A percentile compares a stretch with the other conserved stretches of the same genome.
Conservation (phyloP, 2,329 filamentous ascomycete species). For the Fusarium luffae region DNA sequence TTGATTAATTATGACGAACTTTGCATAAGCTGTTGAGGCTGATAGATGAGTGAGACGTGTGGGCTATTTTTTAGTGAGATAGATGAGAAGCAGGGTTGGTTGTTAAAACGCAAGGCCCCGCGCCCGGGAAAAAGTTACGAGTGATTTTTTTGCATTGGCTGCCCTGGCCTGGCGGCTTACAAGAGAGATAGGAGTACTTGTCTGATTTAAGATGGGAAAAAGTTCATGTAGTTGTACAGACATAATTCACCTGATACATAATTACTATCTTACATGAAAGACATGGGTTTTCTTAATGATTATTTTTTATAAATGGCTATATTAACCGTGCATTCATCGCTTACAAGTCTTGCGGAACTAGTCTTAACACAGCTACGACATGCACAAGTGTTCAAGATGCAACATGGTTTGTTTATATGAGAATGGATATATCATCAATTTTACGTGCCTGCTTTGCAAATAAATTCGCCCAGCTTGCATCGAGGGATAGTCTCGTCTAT, state of each 20-base stretch:
- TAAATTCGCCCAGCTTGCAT: slow-evolving; percentile 33
- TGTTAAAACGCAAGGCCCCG: slow-evolving; percentile 18
- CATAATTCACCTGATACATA: slow-evolving; percentile 7
- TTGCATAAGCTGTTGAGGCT: slow-evolving; percentile 3
- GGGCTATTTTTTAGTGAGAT: slow-evolving; percentile 10
- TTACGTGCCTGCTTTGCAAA: slow-evolving; percentile 47
- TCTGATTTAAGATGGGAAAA: slow-evolving; percentile 1
- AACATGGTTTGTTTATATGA: not conserved
- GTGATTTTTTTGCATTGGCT: slow-evolving; percentile 34
- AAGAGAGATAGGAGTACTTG: slow-evolving; percentile 29
- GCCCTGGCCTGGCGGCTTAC: slow-evolving; percentile 23
- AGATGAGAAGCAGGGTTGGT: slow-evolving; percentile 9
- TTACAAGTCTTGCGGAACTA: not conserved
- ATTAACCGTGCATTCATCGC: not conserved
- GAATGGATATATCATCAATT: slow-evolving; percentile 50
- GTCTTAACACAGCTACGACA: not conserved
- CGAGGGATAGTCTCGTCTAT: slow-evolving; percentile 48
- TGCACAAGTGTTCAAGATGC: not conserved
- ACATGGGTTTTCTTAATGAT: not conserved
- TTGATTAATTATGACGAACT: slow-evolving; percentile 18
- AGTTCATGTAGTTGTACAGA: slow-evolving; percentile 13
- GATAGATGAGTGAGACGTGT: slow-evolving; percentile 12
- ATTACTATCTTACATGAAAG: not conserved
- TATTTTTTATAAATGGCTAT: not conserved
- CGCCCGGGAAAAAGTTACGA: slow-evolving; percentile 36